Percentiles rank a stretch among this genome's conserved stretches.
phyloP scores from a whole-genome alignment of 208 protist species.

The Trypanosoma rangeli region DNA sequence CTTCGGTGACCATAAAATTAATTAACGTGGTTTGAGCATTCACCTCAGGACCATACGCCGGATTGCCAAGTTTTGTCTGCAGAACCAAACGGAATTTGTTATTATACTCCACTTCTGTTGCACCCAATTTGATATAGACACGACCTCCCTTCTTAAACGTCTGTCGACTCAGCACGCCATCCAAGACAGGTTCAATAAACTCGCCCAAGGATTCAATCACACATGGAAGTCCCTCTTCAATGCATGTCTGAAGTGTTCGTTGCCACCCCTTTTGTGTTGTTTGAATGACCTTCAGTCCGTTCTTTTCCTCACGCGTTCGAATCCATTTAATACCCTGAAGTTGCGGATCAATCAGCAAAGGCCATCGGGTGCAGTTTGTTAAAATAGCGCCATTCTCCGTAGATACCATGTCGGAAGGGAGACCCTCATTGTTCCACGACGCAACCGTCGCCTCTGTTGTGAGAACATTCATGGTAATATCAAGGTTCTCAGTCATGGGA shows the following conservation, averaged over 20 bases:
- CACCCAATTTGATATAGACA: constrained; percentile 95
- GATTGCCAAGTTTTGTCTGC: constrained; percentile 98
- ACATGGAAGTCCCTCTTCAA: constrained; percentile 91
- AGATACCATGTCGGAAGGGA: constrained; percentile 97
- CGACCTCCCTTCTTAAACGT: constrained; percentile 94
- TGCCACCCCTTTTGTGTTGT: constrained; percentile 92
- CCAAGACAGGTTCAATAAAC: constrained; percentile 97
- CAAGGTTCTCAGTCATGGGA: constrained; percentile 93
- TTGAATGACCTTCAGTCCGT: constrained; percentile 93
- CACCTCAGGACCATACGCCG: constrained; percentile 99
- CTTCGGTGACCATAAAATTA: constrained; percentile 99
- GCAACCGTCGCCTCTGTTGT: constrained; percentile 92
- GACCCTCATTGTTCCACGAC: constrained; percentile 97
- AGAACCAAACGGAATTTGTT: constrained; percentile 96
- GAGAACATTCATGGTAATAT: constrained; percentile 93
- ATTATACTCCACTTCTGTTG: constrained; percentile 96
- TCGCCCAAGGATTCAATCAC: constrained; percentile 97
- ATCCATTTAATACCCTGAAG: constrained; percentile 98
- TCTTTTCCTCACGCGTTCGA: constrained; percentile 93
- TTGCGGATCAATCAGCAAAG: constrained; percentile 98
- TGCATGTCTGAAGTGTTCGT: constrained; percentile 89
- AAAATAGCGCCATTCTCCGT: constrained; percentile 98
- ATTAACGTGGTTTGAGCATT: constrained; percentile 98
- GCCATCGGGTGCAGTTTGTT: constrained; percentile 96
- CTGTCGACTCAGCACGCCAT: constrained; percentile 95